Percentiles rank a stretch among this genome's conserved stretches.
Evolutionary conservation across 306 rosid species (phyloP).

Genomic region (Pyrus pyrifolia): DNA sequence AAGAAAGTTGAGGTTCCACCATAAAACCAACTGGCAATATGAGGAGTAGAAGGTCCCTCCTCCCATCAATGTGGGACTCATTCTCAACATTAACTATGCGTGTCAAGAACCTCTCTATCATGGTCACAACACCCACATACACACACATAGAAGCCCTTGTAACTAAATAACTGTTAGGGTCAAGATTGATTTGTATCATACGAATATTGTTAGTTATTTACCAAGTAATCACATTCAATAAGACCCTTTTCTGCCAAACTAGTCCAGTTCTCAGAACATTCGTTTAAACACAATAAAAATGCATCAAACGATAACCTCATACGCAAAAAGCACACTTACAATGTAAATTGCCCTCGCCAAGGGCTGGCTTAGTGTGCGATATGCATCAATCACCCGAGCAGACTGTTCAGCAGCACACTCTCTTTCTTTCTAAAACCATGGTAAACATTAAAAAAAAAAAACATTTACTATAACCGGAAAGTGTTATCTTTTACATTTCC

Average conservation of each 20-base stretch:
- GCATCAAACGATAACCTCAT: background rate
- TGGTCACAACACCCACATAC: background rate
- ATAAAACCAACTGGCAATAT: too few species aligned
- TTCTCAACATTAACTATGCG: background rate
- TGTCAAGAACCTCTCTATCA: background rate
- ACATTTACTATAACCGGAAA: background rate
- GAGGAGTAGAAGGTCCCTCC: too few species aligned
- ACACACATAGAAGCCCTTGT: background rate
- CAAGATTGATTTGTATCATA: background rate
- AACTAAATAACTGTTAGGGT: background rate
- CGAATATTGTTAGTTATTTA: background rate
- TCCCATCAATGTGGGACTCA: too few species aligned
- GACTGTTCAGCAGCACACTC: slow-evolving; percentile 90
- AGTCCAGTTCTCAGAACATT: background rate
- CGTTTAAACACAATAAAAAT: background rate
- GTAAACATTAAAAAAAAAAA: slow-evolving; percentile 3
- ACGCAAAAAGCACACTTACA: slow-evolving; percentile 33
- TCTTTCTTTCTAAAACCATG: slow-evolving; percentile 58
- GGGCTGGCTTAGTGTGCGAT: slow-evolving; percentile 68
- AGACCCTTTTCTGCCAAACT: background rate
- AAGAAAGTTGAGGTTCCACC: too few species aligned
- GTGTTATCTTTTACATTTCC: background rate
- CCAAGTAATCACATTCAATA: background rate
- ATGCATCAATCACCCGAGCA: slow-evolving; percentile 87
- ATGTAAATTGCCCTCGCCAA: slow-evolving; percentile 72